Conservation (phyloP, 305 asterid genomes). For the Solanum hybrid region DNA sequence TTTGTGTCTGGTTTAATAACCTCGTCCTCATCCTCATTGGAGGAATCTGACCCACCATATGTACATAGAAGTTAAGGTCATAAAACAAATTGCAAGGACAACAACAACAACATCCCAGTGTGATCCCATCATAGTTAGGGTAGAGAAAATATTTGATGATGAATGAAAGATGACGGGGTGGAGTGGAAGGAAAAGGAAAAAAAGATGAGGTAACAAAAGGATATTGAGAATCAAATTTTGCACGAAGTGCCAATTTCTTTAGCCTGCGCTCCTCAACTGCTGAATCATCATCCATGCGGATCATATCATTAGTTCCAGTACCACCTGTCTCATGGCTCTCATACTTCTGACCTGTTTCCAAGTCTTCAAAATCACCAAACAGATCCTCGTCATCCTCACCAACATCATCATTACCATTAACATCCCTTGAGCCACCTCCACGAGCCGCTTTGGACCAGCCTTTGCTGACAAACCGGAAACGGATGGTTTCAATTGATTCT, state of each 20-base stretch:
- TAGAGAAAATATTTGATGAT: neutral
- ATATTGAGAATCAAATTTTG: conserved; percentile 88
- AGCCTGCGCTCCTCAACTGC: conserved; percentile 68
- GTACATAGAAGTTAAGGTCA: conserved; percentile 58
- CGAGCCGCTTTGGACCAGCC: conserved; percentile 82
- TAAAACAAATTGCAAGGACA: conserved; percentile 12
- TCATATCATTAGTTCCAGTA: conserved; percentile 10
- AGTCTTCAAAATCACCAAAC: conserved; percentile 85
- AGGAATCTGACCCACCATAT: conserved; percentile 43
- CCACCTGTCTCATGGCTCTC: conserved; percentile 30
- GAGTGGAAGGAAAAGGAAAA: neutral
- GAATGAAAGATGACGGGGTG: neutral
- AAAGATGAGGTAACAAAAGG: conserved; percentile 32
- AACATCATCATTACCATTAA: conserved; percentile 22
- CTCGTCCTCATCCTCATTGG: conserved; percentile 58
- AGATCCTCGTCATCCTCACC: conserved; percentile 40
- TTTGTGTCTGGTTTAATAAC: conserved; percentile 36
- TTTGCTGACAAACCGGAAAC: conserved; percentile 87
- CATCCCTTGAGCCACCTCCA: conserved; percentile 44
- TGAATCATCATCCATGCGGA: conserved; percentile 28
- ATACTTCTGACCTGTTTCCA: conserved; percentile 84
- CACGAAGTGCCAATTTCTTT: conserved; percentile 84
- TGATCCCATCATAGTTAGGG: neutral
- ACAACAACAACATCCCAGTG: neutral
- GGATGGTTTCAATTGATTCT: conserved; percentile 47